A percentile compares a stretch with the other conserved stretches of the same genome.
These are phyloP conservation scores for Bruguiera hainesii DNA, from an alignment of 441 rosid genomes.

Conservation along the genomic window DNA sequence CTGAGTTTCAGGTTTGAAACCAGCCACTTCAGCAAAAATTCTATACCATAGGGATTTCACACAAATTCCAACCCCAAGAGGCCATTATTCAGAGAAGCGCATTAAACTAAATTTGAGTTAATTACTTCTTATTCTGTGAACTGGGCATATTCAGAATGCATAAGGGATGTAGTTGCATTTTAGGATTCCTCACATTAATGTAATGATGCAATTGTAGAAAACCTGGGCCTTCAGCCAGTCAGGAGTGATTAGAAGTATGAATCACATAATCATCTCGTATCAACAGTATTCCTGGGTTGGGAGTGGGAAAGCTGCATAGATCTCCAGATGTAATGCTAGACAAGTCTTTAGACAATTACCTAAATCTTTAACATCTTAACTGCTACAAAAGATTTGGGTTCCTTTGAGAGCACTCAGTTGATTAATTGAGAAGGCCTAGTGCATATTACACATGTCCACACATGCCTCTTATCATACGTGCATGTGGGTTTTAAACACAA, in stretches of 20 bases:
- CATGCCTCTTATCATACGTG: background rate
- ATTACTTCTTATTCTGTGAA: background rate
- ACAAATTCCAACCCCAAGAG: slow-evolving; percentile 1
- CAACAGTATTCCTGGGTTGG: too few species aligned
- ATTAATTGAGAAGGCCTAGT: background rate
- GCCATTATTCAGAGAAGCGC: too few species aligned
- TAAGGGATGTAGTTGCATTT: background rate
- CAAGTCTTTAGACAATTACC: background rate
- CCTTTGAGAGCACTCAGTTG: background rate
- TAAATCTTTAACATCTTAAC: slow-evolving; percentile 3
- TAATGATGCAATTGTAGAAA: background rate
- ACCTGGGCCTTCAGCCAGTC: background rate
- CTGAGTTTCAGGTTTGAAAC: background rate
- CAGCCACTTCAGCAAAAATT: background rate
- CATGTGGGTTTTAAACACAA: background rate
- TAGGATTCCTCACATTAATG: background rate
- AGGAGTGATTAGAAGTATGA: background rate
- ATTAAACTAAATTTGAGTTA: background rate
- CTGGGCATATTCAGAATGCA: background rate
- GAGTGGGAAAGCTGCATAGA: too few species aligned
- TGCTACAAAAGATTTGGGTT: background rate
- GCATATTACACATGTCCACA: background rate
- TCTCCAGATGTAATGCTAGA: background rate
- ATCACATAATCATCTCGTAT: too few species aligned
- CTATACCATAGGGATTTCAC: background rate